A percentile compares a stretch with the other conserved stretches of the same genome.
phyloP scores from a whole-genome alignment of 805 yeast species.

The Candida sphagnicola region DNA sequence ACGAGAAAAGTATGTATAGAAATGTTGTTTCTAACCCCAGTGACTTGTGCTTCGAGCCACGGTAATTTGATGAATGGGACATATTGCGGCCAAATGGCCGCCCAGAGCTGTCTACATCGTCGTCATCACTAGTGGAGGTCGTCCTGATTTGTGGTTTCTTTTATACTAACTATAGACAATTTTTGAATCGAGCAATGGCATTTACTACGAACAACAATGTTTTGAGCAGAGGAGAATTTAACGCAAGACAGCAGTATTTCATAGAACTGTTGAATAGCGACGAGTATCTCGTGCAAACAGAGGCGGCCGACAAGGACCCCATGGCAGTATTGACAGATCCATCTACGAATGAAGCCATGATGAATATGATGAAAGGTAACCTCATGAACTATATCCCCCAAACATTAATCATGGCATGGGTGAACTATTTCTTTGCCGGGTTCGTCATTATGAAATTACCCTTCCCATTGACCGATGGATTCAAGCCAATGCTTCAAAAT shows the following conservation, averaged over 20 bases:
- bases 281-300: constrained; percentile 51
- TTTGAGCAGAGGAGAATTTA: constrained; percentile 51
- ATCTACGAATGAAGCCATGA: constrained; percentile 63
- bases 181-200: constrained; percentile 54
- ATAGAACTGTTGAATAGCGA: constrained; percentile 48
- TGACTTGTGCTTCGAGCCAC: too few species aligned
- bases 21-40: not conserved
- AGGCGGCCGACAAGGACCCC: constrained; percentile 32
- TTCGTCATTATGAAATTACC: constrained; percentile 79
- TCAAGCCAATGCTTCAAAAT: constrained; percentile 87
- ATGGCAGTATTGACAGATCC: constrained; percentile 71
- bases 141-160: too few species aligned
- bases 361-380: constrained; percentile 76
- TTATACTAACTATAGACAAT: constrained; percentile 37
- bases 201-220: constrained; percentile 52
- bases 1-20: constrained; percentile 25
- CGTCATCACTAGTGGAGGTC: too few species aligned
- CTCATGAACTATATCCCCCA: constrained; percentile 86
- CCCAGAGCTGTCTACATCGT: too few species aligned
- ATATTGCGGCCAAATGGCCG: not conserved
- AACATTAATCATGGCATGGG: constrained; percentile 94
- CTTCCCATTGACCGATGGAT: constrained; percentile 83
- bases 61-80: not conserved
- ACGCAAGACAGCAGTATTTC: constrained; percentile 46
- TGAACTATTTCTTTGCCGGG: constrained; percentile 88